Base-by-base conservation (phyloP, 2,329 filamentous ascomycete species). In the Talaromyces sp. region DNA sequence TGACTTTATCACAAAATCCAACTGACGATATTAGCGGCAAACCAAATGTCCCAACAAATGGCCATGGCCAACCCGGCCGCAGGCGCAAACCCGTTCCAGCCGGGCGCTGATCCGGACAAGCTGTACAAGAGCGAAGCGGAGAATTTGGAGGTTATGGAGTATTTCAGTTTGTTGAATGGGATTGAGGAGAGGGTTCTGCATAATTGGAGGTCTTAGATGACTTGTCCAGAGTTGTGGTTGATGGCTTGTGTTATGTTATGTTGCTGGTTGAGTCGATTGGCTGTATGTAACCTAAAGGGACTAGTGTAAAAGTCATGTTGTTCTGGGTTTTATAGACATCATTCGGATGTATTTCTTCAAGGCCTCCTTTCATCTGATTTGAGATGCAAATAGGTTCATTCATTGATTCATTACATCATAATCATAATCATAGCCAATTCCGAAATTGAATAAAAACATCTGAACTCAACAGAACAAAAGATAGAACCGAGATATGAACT, bases 51-150 rank as follows among this genome's bases (percentile, higher is more conserved):
- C 42, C 91, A 96, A 76, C 89, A 92, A 73, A 90, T 92, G 88
- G 83, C 83, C 14, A 84, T 88, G 71, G 88, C 91, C 83, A 90
- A 87, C 39, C 87, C 88, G 52, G 87, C 87, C 67, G 85, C 84
- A 71, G 79, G 77, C 52, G 77, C 77, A 50, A 80, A 93, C 72
- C 89, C 95, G 81, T 96, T 96, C 76, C 92, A 91, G 33, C 93
- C 95, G 0, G 93, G 93, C 25, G 89, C 95, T 71, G 96, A 99
- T 73, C 92, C 93, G 0, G 90, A 98, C 78, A 99, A 99, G 83
- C 86, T 96, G 75, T 99, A 97, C 78, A 83, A 89, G 75, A 91
- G 83, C 54, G 95, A 99, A 79, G 91, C 91, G 2, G 95, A 99
- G 82, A 99, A 99, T 77, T 77, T 99, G 66, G 93, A 96, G 69